Evolutionary conservation across 805 yeast genomes (phyloP).

Genomic region (Starmerella cellae): DNA sequence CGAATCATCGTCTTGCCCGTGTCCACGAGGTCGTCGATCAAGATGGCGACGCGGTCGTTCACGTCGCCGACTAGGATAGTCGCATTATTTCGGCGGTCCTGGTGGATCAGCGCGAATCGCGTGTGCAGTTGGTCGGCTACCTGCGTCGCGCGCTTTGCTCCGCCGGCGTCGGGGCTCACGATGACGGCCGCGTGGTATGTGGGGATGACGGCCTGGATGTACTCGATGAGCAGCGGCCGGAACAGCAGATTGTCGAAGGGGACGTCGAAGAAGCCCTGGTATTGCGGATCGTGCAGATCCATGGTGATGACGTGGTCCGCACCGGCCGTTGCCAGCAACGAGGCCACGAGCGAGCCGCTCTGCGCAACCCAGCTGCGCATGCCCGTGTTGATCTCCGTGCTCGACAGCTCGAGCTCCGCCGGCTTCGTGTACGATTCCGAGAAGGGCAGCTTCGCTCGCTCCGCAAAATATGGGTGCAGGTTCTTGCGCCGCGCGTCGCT

Average conservation of each 20-base stretch:
- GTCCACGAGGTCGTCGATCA: conserved; percentile 87
- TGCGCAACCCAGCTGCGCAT: conserved; percentile 94
- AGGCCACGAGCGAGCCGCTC: conserved; percentile 83
- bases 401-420: conserved; percentile 17
- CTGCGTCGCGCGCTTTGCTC: conserved; percentile 92
- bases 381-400: conserved; percentile 37
- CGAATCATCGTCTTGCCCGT: conserved; percentile 84
- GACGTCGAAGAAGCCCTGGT: conserved; percentile 92
- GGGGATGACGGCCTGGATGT: conserved; percentile 67
- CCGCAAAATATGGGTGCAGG: background rate
- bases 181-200: conserved; percentile 70
- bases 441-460: background rate
- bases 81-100: conserved; percentile 52
- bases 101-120: conserved; percentile 88
- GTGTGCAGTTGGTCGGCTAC: conserved; percentile 82
- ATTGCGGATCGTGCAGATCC: conserved; percentile 97
- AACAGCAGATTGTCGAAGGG: conserved; percentile 92
- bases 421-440: background rate
- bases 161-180: conserved; percentile 98
- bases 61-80: conserved; percentile 97
- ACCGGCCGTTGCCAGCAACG: conserved; percentile 77
- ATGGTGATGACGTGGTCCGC: conserved; percentile 94
- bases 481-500: background rate
- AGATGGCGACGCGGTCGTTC: conserved; percentile 67
- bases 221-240: conserved; percentile 74